Evolutionary conservation across 495 filamentous ascomycete genomes (phyloP).

Genomic region (Aspergillus nanangensis): DNA sequence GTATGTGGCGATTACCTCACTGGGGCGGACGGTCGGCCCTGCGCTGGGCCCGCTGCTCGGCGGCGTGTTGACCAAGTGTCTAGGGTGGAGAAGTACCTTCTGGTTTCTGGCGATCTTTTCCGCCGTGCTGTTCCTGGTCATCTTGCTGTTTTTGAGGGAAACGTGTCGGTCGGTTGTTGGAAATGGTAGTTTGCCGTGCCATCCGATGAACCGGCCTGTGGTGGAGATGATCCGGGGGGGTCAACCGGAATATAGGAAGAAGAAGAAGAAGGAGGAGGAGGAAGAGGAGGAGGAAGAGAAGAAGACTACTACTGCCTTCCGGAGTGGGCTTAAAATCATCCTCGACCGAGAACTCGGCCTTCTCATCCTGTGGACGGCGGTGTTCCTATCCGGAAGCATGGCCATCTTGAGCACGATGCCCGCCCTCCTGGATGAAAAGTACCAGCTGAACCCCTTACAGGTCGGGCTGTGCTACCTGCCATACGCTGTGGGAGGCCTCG

Average conservation of each 20-base stretch:
- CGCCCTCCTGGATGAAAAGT: neutral
- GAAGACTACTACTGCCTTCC: too few species aligned
- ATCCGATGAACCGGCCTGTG: too few species aligned
- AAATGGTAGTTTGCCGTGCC: too few species aligned
- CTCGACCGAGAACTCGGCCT: neutral
- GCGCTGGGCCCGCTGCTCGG: slow-evolving; percentile 55
- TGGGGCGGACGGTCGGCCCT: slow-evolving; percentile 28
- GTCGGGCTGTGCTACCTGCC: slow-evolving; percentile 1
- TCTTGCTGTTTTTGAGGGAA: neutral
- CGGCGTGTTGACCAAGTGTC: slow-evolving; percentile 52
- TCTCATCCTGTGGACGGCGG: neutral
- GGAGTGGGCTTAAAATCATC: neutral
- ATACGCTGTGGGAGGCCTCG: neutral
- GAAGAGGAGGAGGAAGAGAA: too few species aligned
- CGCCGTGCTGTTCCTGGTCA: neutral
- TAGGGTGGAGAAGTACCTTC: slow-evolving; percentile 65
- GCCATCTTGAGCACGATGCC: neutral
- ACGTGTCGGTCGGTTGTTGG: neutral
- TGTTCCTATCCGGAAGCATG: neutral
- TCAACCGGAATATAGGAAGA: too few species aligned
- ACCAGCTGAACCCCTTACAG: neutral
- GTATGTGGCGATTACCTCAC: slow-evolving; percentile 22
- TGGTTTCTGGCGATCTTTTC: slow-evolving; percentile 50
- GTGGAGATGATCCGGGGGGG: too few species aligned
- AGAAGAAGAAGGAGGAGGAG: too few species aligned